Percentiles rank a stretch among this genome's conserved stretches.
Evolutionary conservation across 129 eudicot genomes (phyloP).

Genomic region (Solidago caesia): DNA sequence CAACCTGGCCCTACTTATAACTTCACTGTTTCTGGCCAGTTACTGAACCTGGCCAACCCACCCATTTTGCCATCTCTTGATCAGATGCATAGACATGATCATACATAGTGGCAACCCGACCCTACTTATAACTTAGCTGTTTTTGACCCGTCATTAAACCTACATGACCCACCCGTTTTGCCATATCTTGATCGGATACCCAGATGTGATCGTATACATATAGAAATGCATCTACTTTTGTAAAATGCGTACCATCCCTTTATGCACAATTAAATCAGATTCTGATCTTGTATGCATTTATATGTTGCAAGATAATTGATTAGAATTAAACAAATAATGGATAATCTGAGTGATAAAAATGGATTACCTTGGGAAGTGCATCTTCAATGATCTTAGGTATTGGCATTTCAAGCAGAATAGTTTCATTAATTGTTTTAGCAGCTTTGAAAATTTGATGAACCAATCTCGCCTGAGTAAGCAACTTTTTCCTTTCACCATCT

Average conservation of each 20-base stretch:
- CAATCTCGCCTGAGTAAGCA: constrained; percentile 63
- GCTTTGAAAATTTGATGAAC: constrained; percentile 88
- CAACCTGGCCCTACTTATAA: too few relatives aligned
- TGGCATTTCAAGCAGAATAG: constrained; percentile 69
- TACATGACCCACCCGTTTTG: not conserved
- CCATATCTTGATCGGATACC: not conserved
- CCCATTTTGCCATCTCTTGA: too few relatives aligned
- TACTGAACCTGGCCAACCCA: too few relatives aligned
- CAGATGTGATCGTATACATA: not conserved
- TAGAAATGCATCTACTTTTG: not conserved
- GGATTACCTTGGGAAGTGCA: constrained; percentile 78
- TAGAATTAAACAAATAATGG: not conserved
- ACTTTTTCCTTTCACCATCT: constrained; percentile 52
- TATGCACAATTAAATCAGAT: not conserved
- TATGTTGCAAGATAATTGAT: not conserved
- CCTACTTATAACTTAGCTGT: not conserved
- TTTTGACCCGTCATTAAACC: not conserved
- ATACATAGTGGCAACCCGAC: not conserved
- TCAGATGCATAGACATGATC: too few relatives aligned
- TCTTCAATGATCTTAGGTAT: constrained; percentile 55
- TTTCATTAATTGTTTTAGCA: constrained; percentile 78
- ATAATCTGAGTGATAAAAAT: not conserved
- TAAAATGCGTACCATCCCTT: too few relatives aligned
- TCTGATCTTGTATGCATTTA: not conserved
- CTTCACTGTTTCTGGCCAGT: too few relatives aligned